Conservation (phyloP, 2,329 filamentous ascomycete species). For the Onygenales sp. region DNA sequence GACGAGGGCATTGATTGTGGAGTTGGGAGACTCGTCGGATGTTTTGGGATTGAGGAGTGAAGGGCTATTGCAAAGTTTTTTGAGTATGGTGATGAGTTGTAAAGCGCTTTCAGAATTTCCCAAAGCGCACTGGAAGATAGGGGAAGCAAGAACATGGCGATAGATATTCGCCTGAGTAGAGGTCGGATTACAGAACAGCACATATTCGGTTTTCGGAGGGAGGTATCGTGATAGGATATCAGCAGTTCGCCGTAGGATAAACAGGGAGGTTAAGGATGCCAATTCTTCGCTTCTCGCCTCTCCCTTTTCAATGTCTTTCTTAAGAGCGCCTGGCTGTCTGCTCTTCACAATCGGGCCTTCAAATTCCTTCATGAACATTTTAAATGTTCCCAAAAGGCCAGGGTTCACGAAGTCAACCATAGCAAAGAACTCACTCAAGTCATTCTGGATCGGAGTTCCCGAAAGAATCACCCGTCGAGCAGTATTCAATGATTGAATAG, state of each 20-base stretch:
- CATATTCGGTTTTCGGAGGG: constrained; percentile 58
- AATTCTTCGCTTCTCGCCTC: constrained; percentile 53
- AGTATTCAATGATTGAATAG: constrained; percentile 55
- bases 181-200: constrained; percentile 57
- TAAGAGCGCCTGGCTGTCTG: constrained; percentile 53
- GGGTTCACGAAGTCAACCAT: constrained; percentile 63
- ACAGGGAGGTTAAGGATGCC: constrained; percentile 49
- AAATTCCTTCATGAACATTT: constrained; percentile 55
- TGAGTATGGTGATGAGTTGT: constrained; percentile 61
- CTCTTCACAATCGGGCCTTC: constrained; percentile 56
- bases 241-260: constrained; percentile 57
- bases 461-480: constrained; percentile 54
- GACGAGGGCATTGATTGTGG: constrained; percentile 39
- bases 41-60: constrained; percentile 48
- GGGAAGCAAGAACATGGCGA: constrained; percentile 54
- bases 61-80: constrained; percentile 66
- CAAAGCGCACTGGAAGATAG: constrained; percentile 52
- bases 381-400: constrained; percentile 52
- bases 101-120: constrained; percentile 54
- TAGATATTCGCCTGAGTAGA: constrained; percentile 52
- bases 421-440: constrained; percentile 57
- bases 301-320: constrained; percentile 54
- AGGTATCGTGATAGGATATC: constrained; percentile 58
- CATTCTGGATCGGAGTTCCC: constrained; percentile 60
- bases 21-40: constrained; percentile 37